A percentile compares a stretch with the other conserved stretches of the same genome.
Conservation (phyloP, 495 filamentous ascomycete genomes). For the Hapsidospora chrysogenum region DNA sequence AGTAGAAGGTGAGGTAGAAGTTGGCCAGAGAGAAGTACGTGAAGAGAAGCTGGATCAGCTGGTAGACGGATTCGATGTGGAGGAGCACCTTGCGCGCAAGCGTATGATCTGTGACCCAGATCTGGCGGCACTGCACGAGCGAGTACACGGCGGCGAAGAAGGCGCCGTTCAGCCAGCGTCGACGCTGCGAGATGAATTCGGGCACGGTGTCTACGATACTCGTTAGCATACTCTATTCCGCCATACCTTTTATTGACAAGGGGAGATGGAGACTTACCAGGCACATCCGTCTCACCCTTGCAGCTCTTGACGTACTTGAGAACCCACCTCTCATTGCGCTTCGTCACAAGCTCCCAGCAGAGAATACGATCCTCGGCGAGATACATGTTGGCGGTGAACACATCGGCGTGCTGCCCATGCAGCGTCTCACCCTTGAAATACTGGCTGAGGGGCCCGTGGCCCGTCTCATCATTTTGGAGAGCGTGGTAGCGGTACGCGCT, state of each 20-base stretch:
- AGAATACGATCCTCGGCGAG: constrained; percentile 96
- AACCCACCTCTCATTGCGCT: constrained; percentile 88
- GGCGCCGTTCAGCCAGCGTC: constrained; percentile 95
- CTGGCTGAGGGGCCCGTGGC: constrained; percentile 88
- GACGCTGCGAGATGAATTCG: constrained; percentile 90
- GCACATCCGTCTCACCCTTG: constrained; percentile 93
- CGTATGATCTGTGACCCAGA: constrained; percentile 91
- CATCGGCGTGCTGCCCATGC: constrained; percentile 91
- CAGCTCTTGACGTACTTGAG: constrained; percentile 94
- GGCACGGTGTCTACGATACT: constrained; percentile 44
- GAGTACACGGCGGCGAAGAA: constrained; percentile 99
- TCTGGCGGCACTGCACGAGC: constrained; percentile 80
- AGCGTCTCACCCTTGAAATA: constrained; percentile 99
- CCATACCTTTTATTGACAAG: neutral
- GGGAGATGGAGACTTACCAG: constrained; percentile 42
- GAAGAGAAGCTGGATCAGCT: constrained; percentile 78
- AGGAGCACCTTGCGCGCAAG: constrained; percentile 75
- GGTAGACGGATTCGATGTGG: constrained; percentile 93
- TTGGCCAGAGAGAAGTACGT: constrained; percentile 98
- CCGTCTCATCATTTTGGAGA: constrained; percentile 89
- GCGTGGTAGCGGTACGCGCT: constrained; percentile 95
- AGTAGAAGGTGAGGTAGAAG: constrained; percentile 98
- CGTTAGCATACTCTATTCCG: constrained; percentile 3
- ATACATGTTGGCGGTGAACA: constrained; percentile 99
- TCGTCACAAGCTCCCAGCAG: constrained; percentile 97